phyloP scores from a whole-genome alignment of 1,284 basidiomycete genomes.

The Puccinia brachypodii region DNA sequence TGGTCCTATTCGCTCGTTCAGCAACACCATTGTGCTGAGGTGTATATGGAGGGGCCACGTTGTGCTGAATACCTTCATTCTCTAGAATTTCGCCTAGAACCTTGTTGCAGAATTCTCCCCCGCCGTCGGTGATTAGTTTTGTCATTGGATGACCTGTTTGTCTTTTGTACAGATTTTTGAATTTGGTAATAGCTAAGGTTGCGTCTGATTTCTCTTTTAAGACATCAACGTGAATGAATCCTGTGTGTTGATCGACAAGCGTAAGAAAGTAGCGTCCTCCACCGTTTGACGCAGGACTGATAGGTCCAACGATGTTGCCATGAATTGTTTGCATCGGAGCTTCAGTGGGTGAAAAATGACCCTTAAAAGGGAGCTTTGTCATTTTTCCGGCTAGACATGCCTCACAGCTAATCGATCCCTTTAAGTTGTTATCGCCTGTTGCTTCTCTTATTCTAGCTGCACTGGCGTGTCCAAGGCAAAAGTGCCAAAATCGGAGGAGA shows the following conservation, averaged over 20 bases:
- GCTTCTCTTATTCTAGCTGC: background rate
- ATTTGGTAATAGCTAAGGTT: background rate
- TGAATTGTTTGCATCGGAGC: background rate
- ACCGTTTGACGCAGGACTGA: background rate
- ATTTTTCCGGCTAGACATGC: background rate
- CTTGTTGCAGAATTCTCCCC: conserved; percentile 5
- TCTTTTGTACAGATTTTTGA: background rate
- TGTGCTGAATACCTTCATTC: background rate
- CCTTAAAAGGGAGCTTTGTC: background rate
- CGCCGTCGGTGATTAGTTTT: conserved; percentile 7
- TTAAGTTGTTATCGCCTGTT: background rate
- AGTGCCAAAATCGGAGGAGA: background rate
- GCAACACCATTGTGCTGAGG: background rate
- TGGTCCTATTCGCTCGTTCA: background rate
- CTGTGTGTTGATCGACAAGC: background rate
- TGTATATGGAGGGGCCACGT: conserved; percentile 1
- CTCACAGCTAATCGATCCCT: background rate
- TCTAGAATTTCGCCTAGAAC: background rate
- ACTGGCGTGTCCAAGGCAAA: background rate
- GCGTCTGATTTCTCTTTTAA: conserved; percentile 4
- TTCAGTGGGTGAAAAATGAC: background rate
- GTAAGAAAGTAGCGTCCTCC: background rate
- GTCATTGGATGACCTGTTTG: background rate
- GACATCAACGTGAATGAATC: background rate
- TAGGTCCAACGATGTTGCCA: background rate